phyloP scores from a whole-genome alignment of 169 alveolate species.

The Nephromyces sp. region DNA sequence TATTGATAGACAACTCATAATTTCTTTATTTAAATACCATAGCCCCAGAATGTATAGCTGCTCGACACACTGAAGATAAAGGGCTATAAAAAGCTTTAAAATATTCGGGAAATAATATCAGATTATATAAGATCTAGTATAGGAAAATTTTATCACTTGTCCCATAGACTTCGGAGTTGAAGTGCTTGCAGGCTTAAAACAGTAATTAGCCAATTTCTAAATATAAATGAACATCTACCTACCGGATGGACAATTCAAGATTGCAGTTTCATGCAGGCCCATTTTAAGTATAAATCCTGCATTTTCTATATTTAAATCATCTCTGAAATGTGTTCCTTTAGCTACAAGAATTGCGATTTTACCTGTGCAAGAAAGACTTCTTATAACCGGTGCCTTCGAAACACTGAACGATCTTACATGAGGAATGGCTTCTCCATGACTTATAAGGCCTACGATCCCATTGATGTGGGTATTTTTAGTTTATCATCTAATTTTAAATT shows the following conservation, averaged over 20 bases:
- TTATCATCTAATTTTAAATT: too few species aligned
- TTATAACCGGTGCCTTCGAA: conserved; percentile 44
- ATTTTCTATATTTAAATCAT: conserved; percentile 24
- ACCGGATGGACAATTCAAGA: conserved; percentile 60
- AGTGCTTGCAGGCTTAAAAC: conserved; percentile 12
- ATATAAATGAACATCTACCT: neutral
- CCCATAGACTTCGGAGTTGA: conserved; percentile 37
- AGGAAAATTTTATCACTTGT: conserved; percentile 1
- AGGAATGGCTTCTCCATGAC: conserved; percentile 38
- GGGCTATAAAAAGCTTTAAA: conserved; percentile 50
- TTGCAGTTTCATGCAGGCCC: conserved; percentile 47
- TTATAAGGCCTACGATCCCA: conserved; percentile 2
- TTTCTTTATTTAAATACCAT: neutral
- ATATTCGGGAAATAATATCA: neutral
- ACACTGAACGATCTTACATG: conserved; percentile 63
- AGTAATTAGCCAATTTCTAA: conserved; percentile 18
- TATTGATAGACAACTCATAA: neutral
- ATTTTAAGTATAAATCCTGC: conserved; percentile 51
- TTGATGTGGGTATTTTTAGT: conserved; percentile 13
- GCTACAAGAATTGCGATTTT: neutral
- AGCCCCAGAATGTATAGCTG: conserved; percentile 63
- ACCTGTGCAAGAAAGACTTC: conserved; percentile 58
- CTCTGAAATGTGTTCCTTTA: neutral
- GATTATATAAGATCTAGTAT: neutral
- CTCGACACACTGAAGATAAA: conserved; percentile 66